Conservation (phyloP, 805 yeast species). For the Maudiozyma barnettii region DNA sequence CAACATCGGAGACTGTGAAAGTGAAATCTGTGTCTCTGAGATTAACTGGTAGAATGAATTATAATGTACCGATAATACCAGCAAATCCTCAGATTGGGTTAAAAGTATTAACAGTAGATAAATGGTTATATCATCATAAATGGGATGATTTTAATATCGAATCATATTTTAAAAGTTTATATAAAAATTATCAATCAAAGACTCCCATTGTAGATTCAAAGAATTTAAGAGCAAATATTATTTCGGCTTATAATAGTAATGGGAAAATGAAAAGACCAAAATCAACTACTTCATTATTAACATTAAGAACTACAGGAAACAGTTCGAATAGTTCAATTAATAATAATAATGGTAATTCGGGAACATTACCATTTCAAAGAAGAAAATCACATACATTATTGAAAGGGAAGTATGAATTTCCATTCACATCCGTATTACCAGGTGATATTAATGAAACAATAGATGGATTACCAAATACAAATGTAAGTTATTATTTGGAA, state of each 20-base stretch:
- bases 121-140: slow-evolving; percentile 58
- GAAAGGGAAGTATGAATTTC: slow-evolving; percentile 82
- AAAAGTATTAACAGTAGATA: slow-evolving; percentile 36
- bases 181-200: slow-evolving; percentile 17
- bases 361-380: slow-evolving; percentile 4
- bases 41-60: slow-evolving; percentile 54
- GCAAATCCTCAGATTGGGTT: not conserved
- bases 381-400: slow-evolving; percentile 35
- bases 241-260: not conserved
- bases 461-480: slow-evolving; percentile 79
- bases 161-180: slow-evolving; percentile 29
- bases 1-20: slow-evolving; percentile 64
- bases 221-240: slow-evolving; percentile 7
- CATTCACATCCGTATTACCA: slow-evolving; percentile 76
- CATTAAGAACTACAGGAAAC: slow-evolving; percentile 19
- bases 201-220: slow-evolving; percentile 7
- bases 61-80: slow-evolving; percentile 44
- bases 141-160: slow-evolving; percentile 66
- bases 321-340: no score
- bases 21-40: slow-evolving; percentile 56
- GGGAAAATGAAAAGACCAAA: not conserved
- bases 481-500: slow-evolving; percentile 60
- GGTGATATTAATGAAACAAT: slow-evolving; percentile 81
- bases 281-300: slow-evolving; percentile 23
- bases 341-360: no score